Base-by-base conservation (phyloP, 805 yeast species). In the Sugiyamaella chiloensis region DNA sequence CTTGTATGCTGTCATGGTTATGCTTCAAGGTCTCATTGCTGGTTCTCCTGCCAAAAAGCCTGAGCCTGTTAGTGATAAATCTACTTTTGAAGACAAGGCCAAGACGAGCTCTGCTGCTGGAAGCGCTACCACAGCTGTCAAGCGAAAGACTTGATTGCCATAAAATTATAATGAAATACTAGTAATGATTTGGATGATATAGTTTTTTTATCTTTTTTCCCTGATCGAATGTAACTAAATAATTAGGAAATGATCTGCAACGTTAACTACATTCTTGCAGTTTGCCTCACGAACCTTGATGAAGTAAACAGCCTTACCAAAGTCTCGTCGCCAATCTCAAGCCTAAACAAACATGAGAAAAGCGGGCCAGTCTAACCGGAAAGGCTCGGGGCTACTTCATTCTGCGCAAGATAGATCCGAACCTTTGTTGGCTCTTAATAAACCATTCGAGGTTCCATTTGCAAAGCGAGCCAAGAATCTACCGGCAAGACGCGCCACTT, bases 1-100 rank as follows among this genome's bases (percentile, higher is more conserved):
- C 23, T 56, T 61, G 42, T 26, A 26, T 20, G 36, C 45, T 12
- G 65, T 67, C 16, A 23, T 61, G 23, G 23, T 62, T 44, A 14
- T 21, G 14, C 37, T 34, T 12, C 37, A 34, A 21, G 3, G 37
- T 9, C 20, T 34, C 6, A 34, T 34, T n/a, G 16, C 37, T 3
- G 37, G 37, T 5, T 14, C 37, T 5, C 37, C 37, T 14, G 37
- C 31, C 3, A 23, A 40, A 20, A 40, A 40, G 43, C 30, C 31
- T 4, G 43, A 24, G 44, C 34, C 34, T 16, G 36, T 35, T 11
- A 30, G 26, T 24, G n/a, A 40, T 12, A 30, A 30, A 24, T 29
- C 37, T 9, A 7, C 39, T 27, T n/a, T n/a, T n/a, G 44, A 21
- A 11, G 54, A 50, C 17, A 32, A 24, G 11, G 49, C 43, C n/a